These are phyloP conservation scores for Thielaviopsis ethacetica DNA, from an alignment of 2,329 filamentous ascomycete genomes.

Conservation along the genomic window DNA sequence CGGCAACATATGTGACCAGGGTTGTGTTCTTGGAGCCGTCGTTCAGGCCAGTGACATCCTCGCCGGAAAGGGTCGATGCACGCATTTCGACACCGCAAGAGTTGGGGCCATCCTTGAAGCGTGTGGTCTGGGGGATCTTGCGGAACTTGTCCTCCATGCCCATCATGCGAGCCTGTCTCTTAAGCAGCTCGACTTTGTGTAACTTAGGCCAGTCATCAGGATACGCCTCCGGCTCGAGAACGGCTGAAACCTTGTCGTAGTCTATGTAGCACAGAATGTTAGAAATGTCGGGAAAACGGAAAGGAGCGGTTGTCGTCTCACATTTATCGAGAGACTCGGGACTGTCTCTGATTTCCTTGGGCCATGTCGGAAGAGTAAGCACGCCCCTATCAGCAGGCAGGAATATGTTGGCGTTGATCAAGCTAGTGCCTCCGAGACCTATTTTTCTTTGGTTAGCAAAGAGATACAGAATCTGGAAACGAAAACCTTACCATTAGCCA, in stretches of 20 bases:
- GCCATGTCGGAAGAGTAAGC: conserved; percentile 39
- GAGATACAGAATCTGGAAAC: not conserved
- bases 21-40: conserved; percentile 53
- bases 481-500: conserved; percentile 34
- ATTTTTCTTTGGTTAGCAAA: not conserved
- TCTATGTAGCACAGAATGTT: conserved; percentile 23
- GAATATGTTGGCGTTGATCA: conserved; percentile 54
- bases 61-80: conserved; percentile 40
- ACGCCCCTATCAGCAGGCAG: conserved; percentile 40
- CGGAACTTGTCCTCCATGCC: conserved; percentile 36
- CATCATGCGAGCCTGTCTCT: conserved; percentile 37
- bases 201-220: conserved; percentile 40
- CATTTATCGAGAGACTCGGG: conserved; percentile 29
- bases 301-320: conserved; percentile 19
- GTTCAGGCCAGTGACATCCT: conserved; percentile 48
- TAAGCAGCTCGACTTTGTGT: conserved; percentile 39
- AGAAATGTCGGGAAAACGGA: not conserved
- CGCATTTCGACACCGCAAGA: conserved; percentile 48
- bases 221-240: conserved; percentile 43
- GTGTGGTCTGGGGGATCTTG: conserved; percentile 43
- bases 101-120: conserved; percentile 44
- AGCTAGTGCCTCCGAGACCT: conserved; percentile 48
- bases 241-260: conserved; percentile 35
- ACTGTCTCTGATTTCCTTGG: conserved; percentile 34
- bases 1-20: conserved; percentile 48